A percentile compares a stretch with the other conserved stretches of the same genome.
Evolutionary conservation across 495 filamentous ascomycete genomes (phyloP).

Genomic region (Aspergillus mulundensis): DNA sequence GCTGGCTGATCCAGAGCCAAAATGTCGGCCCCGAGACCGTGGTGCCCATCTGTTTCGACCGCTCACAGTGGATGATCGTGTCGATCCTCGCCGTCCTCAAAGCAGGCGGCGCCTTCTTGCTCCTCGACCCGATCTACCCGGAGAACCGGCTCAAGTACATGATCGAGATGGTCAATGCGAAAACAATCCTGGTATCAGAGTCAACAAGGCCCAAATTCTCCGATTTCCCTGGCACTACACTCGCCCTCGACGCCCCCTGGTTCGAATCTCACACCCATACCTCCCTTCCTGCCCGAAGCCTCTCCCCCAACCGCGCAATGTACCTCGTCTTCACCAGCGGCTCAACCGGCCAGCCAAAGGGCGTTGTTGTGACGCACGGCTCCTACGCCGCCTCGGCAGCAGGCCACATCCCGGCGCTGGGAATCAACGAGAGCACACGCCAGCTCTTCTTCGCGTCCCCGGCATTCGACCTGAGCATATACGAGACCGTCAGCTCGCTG

Average conservation of each 20-base stretch:
- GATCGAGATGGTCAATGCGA: not conserved
- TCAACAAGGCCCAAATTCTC: not conserved
- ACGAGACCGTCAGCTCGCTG: too few relatives aligned
- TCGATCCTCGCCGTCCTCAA: not conserved
- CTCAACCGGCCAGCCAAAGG: too few relatives aligned
- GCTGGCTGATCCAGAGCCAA: slow-evolving; percentile 21
- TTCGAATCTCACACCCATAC: not conserved
- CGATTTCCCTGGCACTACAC: not conserved
- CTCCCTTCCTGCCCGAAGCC: not conserved
- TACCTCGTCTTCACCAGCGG: too few relatives aligned
- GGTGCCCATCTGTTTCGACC: not conserved
- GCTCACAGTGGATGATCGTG: not conserved
- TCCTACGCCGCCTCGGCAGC: too few relatives aligned
- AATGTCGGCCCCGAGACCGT: not conserved
- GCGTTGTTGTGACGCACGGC: too few relatives aligned
- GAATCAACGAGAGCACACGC: too few relatives aligned
- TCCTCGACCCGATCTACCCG: not conserved
- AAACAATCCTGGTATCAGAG: not conserved
- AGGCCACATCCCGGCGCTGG: too few relatives aligned
- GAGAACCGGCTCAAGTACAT: not conserved
- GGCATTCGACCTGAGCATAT: too few relatives aligned
- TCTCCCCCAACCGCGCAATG: too few relatives aligned
- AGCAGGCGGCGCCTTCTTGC: not conserved
- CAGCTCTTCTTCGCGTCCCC: too few relatives aligned
- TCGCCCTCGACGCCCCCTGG: not conserved